A percentile compares a stretch with the other conserved stretches of the same genome.
These are phyloP conservation scores for Aspergillus tanneri DNA, from an alignment of 2,329 filamentous ascomycete species.

Conservation along the genomic window DNA sequence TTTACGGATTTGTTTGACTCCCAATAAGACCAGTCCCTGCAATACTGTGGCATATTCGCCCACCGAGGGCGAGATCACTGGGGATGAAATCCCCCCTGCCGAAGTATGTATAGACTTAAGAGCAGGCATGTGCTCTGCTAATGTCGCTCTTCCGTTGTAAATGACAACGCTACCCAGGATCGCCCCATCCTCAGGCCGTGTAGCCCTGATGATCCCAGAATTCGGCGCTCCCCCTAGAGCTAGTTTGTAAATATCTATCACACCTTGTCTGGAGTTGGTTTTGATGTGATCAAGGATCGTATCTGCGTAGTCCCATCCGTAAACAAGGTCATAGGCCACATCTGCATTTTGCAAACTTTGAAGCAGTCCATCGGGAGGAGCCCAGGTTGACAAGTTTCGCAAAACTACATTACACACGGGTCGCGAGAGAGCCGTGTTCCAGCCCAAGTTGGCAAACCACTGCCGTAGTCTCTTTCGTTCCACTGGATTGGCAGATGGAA, in stretches of 20 bases:
- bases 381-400: conserved; percentile 69
- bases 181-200: conserved; percentile 64
- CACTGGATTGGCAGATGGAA: conserved; percentile 65
- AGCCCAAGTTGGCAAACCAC: conserved; percentile 89
- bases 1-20: conserved; percentile 76
- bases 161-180: conserved; percentile 78
- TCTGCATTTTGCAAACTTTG: conserved; percentile 70
- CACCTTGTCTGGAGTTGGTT: conserved; percentile 70
- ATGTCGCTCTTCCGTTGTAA: conserved; percentile 66
- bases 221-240: conserved; percentile 69
- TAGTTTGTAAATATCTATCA: conserved; percentile 75
- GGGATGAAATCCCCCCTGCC: conserved; percentile 75
- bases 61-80: conserved; percentile 68
- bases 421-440: conserved; percentile 69
- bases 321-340: conserved; percentile 78
- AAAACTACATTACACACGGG: conserved; percentile 71
- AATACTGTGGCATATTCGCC: conserved; percentile 69
- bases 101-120: conserved; percentile 58
- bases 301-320: conserved; percentile 73
- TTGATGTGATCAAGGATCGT: conserved; percentile 73
- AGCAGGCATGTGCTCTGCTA: conserved; percentile 69
- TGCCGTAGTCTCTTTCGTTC: conserved; percentile 62
- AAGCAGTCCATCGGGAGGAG: conserved; percentile 71
- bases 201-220: conserved; percentile 81
- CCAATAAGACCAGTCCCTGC: conserved; percentile 77